These are phyloP conservation scores for Anthoceros angustus DNA, from an alignment of 225 moss, liverwort and hornwort genomes.

Conservation along the genomic window DNA sequence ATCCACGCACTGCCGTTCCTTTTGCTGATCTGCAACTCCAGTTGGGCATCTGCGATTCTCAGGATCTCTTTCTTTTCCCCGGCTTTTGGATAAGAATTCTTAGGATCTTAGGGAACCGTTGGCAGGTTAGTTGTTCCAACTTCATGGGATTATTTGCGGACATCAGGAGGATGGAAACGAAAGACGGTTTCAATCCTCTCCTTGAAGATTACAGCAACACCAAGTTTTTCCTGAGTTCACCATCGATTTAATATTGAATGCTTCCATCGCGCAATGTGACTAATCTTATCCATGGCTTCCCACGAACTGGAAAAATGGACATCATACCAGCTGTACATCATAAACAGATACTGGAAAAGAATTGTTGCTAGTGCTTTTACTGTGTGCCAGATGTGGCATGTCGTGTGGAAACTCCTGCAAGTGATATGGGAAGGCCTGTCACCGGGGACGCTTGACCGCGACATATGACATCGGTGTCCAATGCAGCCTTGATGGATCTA, in stretches of 20 bases:
- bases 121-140: slow-evolving; percentile 62
- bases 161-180: slow-evolving; percentile 53
- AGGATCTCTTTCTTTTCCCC: neutral
- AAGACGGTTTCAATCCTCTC: slow-evolving; percentile 82
- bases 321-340: no score
- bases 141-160: slow-evolving; percentile 93
- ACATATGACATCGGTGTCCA: neutral
- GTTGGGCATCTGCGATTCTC: neutral
- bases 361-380: no score
- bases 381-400: no score
- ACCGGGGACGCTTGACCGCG: neutral
- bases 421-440: neutral
- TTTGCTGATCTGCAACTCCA: neutral
- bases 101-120: neutral
- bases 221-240: slow-evolving; percentile 73
- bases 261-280: no score
- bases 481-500: neutral
- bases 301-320: no score
- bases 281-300: no score
- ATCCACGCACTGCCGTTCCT: neutral
- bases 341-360: no score
- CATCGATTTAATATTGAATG: neutral
- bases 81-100: no score
- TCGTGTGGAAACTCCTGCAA: no score
- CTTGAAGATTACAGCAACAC: slow-evolving; percentile 93